Base-by-base conservation (phyloP, 2,329 filamentous ascomycete species). In the Hirsutella thompsonii region DNA sequence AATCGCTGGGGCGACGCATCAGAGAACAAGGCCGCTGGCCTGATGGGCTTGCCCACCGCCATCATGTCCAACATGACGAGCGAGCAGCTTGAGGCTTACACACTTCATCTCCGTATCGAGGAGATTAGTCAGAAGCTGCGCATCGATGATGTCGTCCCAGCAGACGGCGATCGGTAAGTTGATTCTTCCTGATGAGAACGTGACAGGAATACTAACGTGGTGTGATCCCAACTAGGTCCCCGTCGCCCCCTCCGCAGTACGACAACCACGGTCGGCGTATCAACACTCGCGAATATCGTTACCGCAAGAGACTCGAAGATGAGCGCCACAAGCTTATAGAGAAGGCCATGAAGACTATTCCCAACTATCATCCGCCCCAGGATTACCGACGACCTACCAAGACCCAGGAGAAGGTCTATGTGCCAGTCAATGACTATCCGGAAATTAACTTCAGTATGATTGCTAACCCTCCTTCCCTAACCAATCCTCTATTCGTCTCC, bases 381-480 rank as follows among this genome's bases (percentile, higher is more conserved):
- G 92, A 98, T 64, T 98, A 98, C 66, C 87, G 92, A 64, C 86
- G 92, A 57, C 92, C 92, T 47, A 96, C 90, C 63, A 98, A 98
- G 83, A 98, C 92, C 61, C 92, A 98, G 69, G 92, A 98, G 76
- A 98, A 98, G 76, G 93, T 98, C 83, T 98, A 98, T 64, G 92
- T 98, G 65, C 92, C 92, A 63, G 92, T 98, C 72, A 98, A 98
- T 79, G 92, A 98, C 68, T 98, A 98, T 66, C 92, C 92, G 75
- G 92, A 98, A 68, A 96, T 98, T 81, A 98, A 98, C 83, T 98
- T 98, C 87, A 98, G 92, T 98, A 95, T 90, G 90, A 90, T 92
- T 89, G 82, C 89, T 94, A 94, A 94, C 87, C 88, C 87, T 79
- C 51, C 81, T 82, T 84, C 79, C 71, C 79, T 83, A 81, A 18